Percentiles rank a stretch among this genome's conserved stretches.
phyloP scores from a whole-genome alignment of 2,329 filamentous ascomycete species.

The Pezicula rhizophila region DNA sequence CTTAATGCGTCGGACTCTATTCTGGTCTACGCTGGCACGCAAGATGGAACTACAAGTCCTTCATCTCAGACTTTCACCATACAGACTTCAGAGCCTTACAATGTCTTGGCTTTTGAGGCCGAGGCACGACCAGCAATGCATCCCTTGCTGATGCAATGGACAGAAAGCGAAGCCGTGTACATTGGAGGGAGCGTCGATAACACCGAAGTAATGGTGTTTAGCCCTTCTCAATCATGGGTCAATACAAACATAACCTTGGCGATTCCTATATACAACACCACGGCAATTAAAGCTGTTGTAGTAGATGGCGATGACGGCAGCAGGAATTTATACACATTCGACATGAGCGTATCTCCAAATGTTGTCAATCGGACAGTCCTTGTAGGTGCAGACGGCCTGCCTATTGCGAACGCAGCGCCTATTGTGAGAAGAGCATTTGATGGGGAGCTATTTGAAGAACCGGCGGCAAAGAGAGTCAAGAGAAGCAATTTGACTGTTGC shows the following conservation, averaged over 20 bases:
- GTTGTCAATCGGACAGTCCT: slow-evolving; percentile 65
- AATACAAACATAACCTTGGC: slow-evolving; percentile 60
- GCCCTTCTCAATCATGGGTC: slow-evolving; percentile 55
- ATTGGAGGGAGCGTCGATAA: slow-evolving; percentile 66
- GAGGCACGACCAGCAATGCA: slow-evolving; percentile 55
- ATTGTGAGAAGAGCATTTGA: slow-evolving; percentile 21
- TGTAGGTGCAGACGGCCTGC: slow-evolving; percentile 52
- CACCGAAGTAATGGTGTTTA: slow-evolving; percentile 67
- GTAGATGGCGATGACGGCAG: slow-evolving; percentile 70
- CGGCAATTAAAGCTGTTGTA: slow-evolving; percentile 55
- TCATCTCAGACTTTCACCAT: slow-evolving; percentile 76
- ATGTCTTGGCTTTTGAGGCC: slow-evolving; percentile 52
- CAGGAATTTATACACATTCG: slow-evolving; percentile 73
- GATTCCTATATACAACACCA: slow-evolving; percentile 52
- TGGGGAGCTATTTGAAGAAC: not conserved
- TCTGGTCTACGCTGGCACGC: slow-evolving; percentile 73
- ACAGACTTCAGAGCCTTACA: slow-evolving; percentile 57
- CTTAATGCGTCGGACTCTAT: slow-evolving; percentile 65
- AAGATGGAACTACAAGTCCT: slow-evolving; percentile 47
- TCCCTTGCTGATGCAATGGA: slow-evolving; percentile 72
- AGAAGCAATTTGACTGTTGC: slow-evolving; percentile 47
- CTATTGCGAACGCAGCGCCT: slow-evolving; percentile 40
- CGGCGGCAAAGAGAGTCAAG: slow-evolving; percentile 4
- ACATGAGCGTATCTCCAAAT: slow-evolving; percentile 70
- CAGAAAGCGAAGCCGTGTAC: slow-evolving; percentile 63